Percentiles rank a stretch among this genome's conserved stretches.
Evolutionary conservation across 495 filamentous ascomycete genomes (phyloP).

Genomic region (Penicillium canescens): DNA sequence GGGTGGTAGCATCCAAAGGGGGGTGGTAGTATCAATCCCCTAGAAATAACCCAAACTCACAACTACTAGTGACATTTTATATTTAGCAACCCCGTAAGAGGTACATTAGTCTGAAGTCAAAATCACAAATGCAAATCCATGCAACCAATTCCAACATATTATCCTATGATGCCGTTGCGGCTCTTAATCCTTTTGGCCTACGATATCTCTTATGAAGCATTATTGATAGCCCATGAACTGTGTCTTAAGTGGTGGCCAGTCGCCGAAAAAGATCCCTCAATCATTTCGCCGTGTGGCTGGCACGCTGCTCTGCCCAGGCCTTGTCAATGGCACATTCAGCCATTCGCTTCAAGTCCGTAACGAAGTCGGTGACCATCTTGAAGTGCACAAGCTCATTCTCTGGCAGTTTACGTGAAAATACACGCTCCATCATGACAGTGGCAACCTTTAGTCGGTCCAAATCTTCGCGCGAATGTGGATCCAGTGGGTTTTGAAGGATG

Average conservation of each 20-base stretch:
- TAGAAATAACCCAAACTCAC: too few relatives aligned
- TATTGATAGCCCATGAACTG: not conserved
- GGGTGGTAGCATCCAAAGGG: too few relatives aligned
- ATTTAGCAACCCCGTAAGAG: too few relatives aligned
- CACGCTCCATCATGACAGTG: conserved; percentile 41
- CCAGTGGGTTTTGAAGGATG: conserved; percentile 47
- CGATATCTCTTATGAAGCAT: too few relatives aligned
- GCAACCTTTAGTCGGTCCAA: conserved; percentile 40
- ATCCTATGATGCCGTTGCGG: too few relatives aligned
- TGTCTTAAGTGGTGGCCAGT: not conserved
- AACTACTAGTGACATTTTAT: too few relatives aligned
- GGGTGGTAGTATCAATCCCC: too few relatives aligned
- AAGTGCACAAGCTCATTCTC: conserved; percentile 46
- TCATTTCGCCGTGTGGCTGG: conserved; percentile 3
- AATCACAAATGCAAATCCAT: too few relatives aligned
- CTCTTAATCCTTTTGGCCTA: too few relatives aligned
- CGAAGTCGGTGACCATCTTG: conserved; percentile 48
- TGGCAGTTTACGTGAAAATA: conserved; percentile 39
- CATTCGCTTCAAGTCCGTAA: conserved; percentile 45
- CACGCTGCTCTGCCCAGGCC: conserved; percentile 33
- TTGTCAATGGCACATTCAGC: conserved; percentile 45
- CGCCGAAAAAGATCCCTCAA: not conserved
- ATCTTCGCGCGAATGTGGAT: conserved; percentile 46
- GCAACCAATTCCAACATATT: too few relatives aligned
- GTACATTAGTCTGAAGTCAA: too few relatives aligned